Conservation (phyloP, 306 rosid species). For the Carpinus fangiana region DNA sequence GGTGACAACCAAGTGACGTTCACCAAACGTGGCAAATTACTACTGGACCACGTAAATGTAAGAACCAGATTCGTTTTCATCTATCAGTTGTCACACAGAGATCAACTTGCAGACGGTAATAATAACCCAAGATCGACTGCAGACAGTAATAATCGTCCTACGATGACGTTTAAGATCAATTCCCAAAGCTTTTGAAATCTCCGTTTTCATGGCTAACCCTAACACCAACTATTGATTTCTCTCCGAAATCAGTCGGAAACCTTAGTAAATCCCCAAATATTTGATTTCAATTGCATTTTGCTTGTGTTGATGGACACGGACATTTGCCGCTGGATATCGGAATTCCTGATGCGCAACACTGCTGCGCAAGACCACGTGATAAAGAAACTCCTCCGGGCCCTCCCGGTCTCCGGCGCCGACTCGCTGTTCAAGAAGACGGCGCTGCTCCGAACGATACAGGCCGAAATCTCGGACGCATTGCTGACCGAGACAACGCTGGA, state of each 20-base stretch:
- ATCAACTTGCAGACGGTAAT: background rate
- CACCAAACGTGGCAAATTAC: background rate
- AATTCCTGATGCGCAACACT: conserved; percentile 55
- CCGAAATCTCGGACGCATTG: conserved; percentile 36
- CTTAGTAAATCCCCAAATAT: background rate
- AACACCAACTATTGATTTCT: background rate
- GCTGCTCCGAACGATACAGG: conserved; percentile 60
- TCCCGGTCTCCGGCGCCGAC: conserved; percentile 49
- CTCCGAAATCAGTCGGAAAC: background rate
- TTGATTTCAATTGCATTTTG: background rate
- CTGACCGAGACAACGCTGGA: conserved; percentile 47
- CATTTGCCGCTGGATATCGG: conserved; percentile 57
- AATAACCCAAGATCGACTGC: background rate
- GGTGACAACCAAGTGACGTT: background rate
- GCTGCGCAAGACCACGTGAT: conserved; percentile 37
- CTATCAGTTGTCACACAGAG: background rate
- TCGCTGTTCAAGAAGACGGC: conserved; percentile 54
- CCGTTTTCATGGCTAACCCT: background rate
- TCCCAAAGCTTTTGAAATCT: background rate
- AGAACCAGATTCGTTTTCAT: background rate
- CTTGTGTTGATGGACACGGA: conserved; percentile 35
- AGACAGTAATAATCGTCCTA: background rate
- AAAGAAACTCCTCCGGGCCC: conserved; percentile 30
- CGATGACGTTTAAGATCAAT: background rate
- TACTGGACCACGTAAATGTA: background rate